Evolutionary conservation across 352 stramenopile species (phyloP).

Genomic region (Phytophthora capsici): DNA sequence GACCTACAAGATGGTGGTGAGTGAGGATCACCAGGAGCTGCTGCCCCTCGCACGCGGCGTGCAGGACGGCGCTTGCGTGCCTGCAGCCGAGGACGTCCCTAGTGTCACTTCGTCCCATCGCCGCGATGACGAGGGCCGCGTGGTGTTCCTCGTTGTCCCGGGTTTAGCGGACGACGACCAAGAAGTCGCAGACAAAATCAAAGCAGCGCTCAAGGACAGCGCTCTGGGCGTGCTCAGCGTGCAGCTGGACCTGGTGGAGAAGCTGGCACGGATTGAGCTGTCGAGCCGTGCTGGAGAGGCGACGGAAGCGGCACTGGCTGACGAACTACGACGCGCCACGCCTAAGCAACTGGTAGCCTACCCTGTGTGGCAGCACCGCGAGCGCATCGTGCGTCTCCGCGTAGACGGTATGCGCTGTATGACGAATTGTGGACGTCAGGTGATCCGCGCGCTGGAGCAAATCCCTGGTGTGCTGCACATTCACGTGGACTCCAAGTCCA

Average conservation of each 20-base stretch:
- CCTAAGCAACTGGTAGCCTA: conserved; percentile 63
- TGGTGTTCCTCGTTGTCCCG: conserved; percentile 80
- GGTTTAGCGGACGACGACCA: conserved; percentile 41
- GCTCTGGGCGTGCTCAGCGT: conserved; percentile 49
- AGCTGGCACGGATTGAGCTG: conserved; percentile 73
- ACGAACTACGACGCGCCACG: conserved; percentile 58
- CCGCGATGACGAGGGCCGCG: conserved; percentile 55
- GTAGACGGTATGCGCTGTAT: conserved; percentile 90
- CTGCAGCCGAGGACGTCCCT: conserved; percentile 68
- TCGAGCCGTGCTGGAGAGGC: conserved; percentile 41
- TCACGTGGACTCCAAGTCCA: conserved; percentile 84
- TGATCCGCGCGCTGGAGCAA: conserved; percentile 81
- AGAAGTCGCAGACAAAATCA: conserved; percentile 34
- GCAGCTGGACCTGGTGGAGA: conserved; percentile 68
- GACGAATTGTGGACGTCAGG: conserved; percentile 83
- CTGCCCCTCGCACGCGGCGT: conserved; percentile 33
- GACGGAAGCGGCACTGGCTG: conserved; percentile 59
- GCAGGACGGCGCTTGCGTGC: conserved; percentile 57
- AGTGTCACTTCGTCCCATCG: conserved; percentile 73
- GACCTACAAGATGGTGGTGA: conserved; percentile 28
- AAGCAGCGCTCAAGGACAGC: conserved; percentile 41
- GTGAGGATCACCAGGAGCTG: conserved; percentile 28
- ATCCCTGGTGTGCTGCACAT: conserved; percentile 86
- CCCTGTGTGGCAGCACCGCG: conserved; percentile 83
- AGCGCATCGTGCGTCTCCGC: conserved; percentile 76